Evolutionary conservation across 2,329 filamentous ascomycete genomes (phyloP).

Genomic region (Zopfia rhizophila): DNA sequence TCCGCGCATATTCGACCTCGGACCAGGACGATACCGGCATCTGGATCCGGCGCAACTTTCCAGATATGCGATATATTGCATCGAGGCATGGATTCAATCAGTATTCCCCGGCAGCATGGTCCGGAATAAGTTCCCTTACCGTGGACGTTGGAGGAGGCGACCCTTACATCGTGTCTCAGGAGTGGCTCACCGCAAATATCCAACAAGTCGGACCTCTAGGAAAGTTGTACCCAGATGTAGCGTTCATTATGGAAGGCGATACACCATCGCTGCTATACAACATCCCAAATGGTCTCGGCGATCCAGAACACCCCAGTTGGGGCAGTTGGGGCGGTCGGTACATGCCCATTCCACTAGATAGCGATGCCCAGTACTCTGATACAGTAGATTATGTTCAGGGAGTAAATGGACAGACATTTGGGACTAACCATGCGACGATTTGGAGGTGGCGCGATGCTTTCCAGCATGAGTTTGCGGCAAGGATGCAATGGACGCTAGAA

Average conservation of each 20-base stretch:
- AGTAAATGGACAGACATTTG: slow-evolving; percentile 33
- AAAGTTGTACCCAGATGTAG: slow-evolving; percentile 50
- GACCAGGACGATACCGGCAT: slow-evolving; percentile 66
- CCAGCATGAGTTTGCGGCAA: slow-evolving; percentile 58
- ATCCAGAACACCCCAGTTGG: slow-evolving; percentile 55
- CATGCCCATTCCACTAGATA: slow-evolving; percentile 34
- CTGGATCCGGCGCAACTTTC: slow-evolving; percentile 63
- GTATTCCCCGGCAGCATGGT: slow-evolving; percentile 63
- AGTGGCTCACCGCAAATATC: slow-evolving; percentile 63
- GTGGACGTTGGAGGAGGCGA: slow-evolving; percentile 57
- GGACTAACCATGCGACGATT: slow-evolving; percentile 56
- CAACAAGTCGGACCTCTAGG: slow-evolving; percentile 60
- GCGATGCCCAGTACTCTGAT: slow-evolving; percentile 34
- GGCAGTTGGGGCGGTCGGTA: slow-evolving; percentile 61
- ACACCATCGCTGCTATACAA: slow-evolving; percentile 58
- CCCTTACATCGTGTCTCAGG: slow-evolving; percentile 54
- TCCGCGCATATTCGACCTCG: slow-evolving; percentile 56
- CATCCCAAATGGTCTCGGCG: slow-evolving; percentile 56
- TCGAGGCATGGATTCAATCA: slow-evolving; percentile 64
- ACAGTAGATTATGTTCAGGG: slow-evolving; percentile 38
- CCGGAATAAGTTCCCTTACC: slow-evolving; percentile 61
- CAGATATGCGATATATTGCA: slow-evolving; percentile 63
- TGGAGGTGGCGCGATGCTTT: slow-evolving; percentile 61
- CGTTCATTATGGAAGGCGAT: slow-evolving; percentile 63
- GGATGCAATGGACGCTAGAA: slow-evolving; percentile 55